Evolutionary conservation across 78 protist species (phyloP), one percentile per base, ranked within the genome.

Genomic region (Dictyostelium intermedium): DNA sequence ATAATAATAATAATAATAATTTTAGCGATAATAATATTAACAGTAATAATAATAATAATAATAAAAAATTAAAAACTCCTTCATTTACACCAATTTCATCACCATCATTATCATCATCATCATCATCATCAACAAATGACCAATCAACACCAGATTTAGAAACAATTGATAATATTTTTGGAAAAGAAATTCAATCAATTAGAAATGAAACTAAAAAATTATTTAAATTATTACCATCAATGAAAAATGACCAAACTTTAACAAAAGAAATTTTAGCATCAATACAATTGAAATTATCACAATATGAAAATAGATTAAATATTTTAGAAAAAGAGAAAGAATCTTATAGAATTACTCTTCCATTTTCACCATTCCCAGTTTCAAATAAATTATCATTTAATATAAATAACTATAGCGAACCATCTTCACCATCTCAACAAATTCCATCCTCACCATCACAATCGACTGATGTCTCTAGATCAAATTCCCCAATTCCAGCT

Each of bases 371-470:
- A 8, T 76, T 23, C n/a, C 53, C 82, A n/a, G 7, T 14, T 35
- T 23, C 82, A 30, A n/a, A 63, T n/a, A 63, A 23, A 63, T 25
- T n/a, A 63, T n/a, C 70, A 61, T n/a, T n/a, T n/a, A 61, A 63
- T 25, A 25, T 25, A 9, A 63, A 63, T 25, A 63, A 63, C n/a
- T 25, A 63, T 13, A 32, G 77, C 43, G 77, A 70, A 70, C 77
- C 77, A 30, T 70, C 77, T 32, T 70, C 77, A 10, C 77, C 77
- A 70, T 70, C 41, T 11, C 77, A 70, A 70, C 77, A 70, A 70
- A 70, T 32, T 32, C 77, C 77, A 27, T 70, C 77, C 4, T 70
- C 77, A 14, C 77, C 77, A 70, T 70, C 77, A 2, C 77, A 70
- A 70, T 32, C 77, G 13, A 70, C 20, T 30, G 32, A 63, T 63